Conservation (phyloP, 2,329 filamentous ascomycete genomes). For the Ophiostoma angusticollis region DNA sequence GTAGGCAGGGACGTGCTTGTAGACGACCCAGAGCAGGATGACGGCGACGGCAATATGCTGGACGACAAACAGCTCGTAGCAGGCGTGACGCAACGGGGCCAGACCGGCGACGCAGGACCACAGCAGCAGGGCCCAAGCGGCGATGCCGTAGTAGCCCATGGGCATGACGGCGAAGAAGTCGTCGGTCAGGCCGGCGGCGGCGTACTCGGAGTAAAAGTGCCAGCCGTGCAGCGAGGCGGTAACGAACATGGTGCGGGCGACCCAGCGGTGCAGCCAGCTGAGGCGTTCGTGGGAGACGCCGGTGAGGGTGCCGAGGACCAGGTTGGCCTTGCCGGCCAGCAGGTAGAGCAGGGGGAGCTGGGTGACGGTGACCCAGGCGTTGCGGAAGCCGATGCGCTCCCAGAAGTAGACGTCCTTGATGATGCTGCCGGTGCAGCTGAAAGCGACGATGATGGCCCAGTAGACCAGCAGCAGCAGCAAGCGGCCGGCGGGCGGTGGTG, state of each 20-base stretch:
- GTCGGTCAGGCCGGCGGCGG: conserved; percentile 43
- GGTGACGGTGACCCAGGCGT: conserved; percentile 52
- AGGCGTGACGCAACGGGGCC: conserved; percentile 49
- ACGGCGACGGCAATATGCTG: conserved; percentile 53
- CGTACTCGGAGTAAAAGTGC: conserved; percentile 55
- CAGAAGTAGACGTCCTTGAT: conserved; percentile 42
- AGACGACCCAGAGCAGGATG: conserved; percentile 49
- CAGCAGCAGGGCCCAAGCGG: conserved; percentile 50
- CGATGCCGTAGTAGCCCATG: conserved; percentile 54
- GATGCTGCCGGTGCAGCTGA: conserved; percentile 39
- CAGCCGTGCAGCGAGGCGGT: conserved; percentile 58
- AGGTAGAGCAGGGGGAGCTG: conserved; percentile 54
- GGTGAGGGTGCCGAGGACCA: conserved; percentile 44
- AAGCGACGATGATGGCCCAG: conserved; percentile 45
- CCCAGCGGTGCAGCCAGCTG: conserved; percentile 65
- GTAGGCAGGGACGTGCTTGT: conserved; percentile 47
- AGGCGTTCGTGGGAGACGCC: conserved; percentile 56
- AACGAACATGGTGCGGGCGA: conserved; percentile 54
- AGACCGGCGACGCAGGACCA: conserved; percentile 54
- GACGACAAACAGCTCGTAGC: conserved; percentile 56
- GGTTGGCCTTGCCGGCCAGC: conserved; percentile 46
- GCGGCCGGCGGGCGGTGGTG: conserved; percentile 45
- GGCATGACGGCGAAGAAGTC: conserved; percentile 48
- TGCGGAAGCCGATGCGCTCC: conserved; percentile 55
- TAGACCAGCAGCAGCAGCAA: conserved; percentile 40